phyloP scores from a whole-genome alignment of 257 asterid species.

The Misopates orontium region DNA sequence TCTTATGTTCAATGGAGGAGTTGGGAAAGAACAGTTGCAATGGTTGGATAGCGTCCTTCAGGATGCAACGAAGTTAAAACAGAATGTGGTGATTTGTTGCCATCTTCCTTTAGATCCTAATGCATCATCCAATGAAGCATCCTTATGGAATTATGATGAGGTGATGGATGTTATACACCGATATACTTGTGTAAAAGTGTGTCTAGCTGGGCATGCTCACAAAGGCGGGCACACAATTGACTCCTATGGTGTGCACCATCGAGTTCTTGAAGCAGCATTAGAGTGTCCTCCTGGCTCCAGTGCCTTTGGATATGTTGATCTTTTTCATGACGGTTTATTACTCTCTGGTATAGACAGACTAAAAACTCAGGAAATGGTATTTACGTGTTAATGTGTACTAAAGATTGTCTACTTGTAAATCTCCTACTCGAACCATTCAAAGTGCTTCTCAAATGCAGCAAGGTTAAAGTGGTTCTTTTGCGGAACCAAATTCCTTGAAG shows the following conservation, averaged over 20 bases:
- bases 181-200: conserved; percentile 78
- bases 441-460: conserved; percentile 10
- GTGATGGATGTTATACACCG: conserved; percentile 83
- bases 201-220: conserved; percentile 85
- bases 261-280: conserved; percentile 85
- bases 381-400: conserved; percentile 29
- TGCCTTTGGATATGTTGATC: conserved; percentile 71
- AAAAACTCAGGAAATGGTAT: conserved; percentile 68
- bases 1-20: conserved; percentile 88
- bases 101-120: conserved; percentile 76
- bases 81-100: conserved; percentile 75
- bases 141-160: conserved; percentile 85
- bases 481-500: neutral
- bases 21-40: conserved; percentile 75
- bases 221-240: conserved; percentile 71
- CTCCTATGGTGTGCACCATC: conserved; percentile 77
- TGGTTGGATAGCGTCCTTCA: conserved; percentile 74
- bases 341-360: conserved; percentile 69
- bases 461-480: conserved; percentile 9
- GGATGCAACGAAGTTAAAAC: conserved; percentile 59
- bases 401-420: conserved; percentile 8
- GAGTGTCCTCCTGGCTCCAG: conserved; percentile 87
- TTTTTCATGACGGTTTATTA: conserved; percentile 60
- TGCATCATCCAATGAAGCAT: conserved; percentile 54
- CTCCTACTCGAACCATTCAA: conserved; percentile 1